Evolutionary conservation across 495 filamentous ascomycete species (phyloP).

Genomic region (Aspergillus panamensis): DNA sequence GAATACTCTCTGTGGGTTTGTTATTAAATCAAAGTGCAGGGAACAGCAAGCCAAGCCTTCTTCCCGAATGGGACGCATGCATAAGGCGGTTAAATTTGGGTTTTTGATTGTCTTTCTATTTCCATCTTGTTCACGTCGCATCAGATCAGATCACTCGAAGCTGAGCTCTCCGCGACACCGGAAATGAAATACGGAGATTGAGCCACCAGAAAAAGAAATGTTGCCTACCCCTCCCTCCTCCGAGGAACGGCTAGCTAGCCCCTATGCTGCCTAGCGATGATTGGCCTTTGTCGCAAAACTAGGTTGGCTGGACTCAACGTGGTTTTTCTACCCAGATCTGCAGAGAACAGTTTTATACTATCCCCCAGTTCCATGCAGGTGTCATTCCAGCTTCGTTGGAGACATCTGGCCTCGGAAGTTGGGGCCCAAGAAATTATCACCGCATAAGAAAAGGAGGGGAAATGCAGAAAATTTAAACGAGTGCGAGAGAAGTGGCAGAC

Average conservation of each 20-base stretch:
- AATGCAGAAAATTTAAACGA: background rate
- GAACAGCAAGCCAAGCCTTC: conserved; percentile 12
- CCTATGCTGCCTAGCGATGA: background rate
- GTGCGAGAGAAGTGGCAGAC: background rate
- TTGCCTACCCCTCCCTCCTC: background rate
- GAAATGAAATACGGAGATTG: background rate
- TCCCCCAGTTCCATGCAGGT: conserved; percentile 17
- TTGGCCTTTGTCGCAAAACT: conserved; percentile 5
- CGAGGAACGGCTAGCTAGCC: background rate
- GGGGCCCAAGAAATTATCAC: conserved; percentile 8
- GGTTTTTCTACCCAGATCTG: conserved; percentile 14
- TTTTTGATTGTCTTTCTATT: conserved; percentile 1
- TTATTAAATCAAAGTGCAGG: conserved; percentile 2
- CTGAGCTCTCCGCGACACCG: conserved; percentile 1
- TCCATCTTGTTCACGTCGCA: conserved; percentile 6
- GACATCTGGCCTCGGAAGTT: conserved; percentile 9
- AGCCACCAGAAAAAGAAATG: background rate
- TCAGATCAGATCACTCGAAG: background rate
- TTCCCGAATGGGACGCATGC: conserved; percentile 14
- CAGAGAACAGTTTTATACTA: conserved; percentile 10
- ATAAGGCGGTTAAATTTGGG: conserved; percentile 8
- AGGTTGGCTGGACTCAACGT: conserved; percentile 11
- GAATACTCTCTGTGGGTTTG: conserved; percentile 6
- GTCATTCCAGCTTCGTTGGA: conserved; percentile 3
- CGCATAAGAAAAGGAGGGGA: conserved; percentile 1